A percentile compares a stretch with the other conserved stretches of the same genome.
These are phyloP conservation scores for Colletotrichum simmondsii DNA, from an alignment of 2,329 filamentous ascomycete genomes.

Conservation along the genomic window DNA sequence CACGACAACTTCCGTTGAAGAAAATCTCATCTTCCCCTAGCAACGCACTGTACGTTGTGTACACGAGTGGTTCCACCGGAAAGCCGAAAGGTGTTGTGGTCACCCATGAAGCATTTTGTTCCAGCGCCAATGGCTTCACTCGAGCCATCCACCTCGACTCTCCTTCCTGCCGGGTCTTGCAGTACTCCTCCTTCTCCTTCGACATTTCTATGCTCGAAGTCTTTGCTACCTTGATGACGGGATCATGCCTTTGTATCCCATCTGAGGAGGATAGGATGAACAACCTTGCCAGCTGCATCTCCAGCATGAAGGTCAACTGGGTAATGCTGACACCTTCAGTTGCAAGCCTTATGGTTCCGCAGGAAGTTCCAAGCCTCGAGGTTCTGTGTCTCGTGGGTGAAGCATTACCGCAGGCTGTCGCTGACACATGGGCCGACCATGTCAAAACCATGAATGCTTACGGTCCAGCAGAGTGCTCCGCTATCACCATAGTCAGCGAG, in stretches of 20 bases:
- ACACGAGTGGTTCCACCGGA: conserved; percentile 25
- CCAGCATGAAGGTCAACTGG: conserved; percentile 9
- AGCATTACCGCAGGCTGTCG: conserved; percentile 19
- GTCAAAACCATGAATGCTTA: conserved; percentile 31
- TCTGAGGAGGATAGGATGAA: conserved; percentile 49
- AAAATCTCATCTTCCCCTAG: neutral
- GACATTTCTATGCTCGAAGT: conserved; percentile 53
- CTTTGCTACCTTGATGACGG: conserved; percentile 47
- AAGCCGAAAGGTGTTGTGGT: conserved; percentile 30
- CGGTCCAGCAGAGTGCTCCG: conserved; percentile 36
- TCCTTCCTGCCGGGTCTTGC: conserved; percentile 40
- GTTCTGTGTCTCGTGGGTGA: conserved; percentile 30
- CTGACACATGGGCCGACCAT: conserved; percentile 35
- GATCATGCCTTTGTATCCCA: conserved; percentile 50
- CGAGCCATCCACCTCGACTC: conserved; percentile 12
- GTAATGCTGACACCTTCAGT: conserved; percentile 34
- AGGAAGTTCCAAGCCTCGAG: conserved; percentile 18
- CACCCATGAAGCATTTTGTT: neutral
- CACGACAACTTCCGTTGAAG: fast-evolving
- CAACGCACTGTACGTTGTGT: conserved; percentile 12
- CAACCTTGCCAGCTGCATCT: conserved; percentile 32
- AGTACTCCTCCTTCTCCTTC: conserved; percentile 53
- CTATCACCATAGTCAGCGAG: conserved; percentile 21
- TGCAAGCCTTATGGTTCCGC: conserved; percentile 17
- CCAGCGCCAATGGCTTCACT: conserved; percentile 12